Evolutionary conservation across 2,329 filamentous ascomycete species (phyloP), one percentile per base, ranked within the genome.

Genomic region (Didymella lethalis): DNA sequence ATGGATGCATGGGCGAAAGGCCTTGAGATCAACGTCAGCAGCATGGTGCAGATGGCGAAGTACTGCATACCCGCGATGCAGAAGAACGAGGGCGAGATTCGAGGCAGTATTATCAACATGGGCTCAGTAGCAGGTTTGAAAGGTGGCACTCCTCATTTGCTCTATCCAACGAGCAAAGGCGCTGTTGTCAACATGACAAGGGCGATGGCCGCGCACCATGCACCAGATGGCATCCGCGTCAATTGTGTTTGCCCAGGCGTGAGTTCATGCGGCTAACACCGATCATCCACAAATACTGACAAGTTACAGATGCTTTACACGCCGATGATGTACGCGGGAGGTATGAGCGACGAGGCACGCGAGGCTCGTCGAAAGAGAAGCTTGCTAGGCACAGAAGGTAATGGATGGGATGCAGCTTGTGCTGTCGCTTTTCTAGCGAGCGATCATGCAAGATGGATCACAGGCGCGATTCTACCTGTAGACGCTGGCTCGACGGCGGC

Each of bases 1-100:
- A 83, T 88, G 79, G 80, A 72, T 0, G 78, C 80, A 11, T 90
- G 86, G 85, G 78, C 82, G 0, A 80, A 79, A 49, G 81, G 83
- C 0, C 79, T 90, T 54, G 81, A 87, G 44, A 77, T 89, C 46
- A 90, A 90, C 65, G 85, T 90, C 4, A 82, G 81, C 4, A 87
- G 84, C 64, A 90, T 90, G 87, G 83, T 89, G 29, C 78, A 84
- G 54, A 89, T 90, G 85, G 78, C 79, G 18, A 88, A 88, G 65
- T 83, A 85, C 64, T 82, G 82, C 0, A 83, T 90, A 29, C 87
- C 87, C 0, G 82, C 77, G 3, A 90, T 90, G 87, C 62, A 64
- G 25, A 79, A 78, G 54, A 88, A 88, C 54, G 78, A 82, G 34
- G 67, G 56, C 67, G 76, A 52, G 16, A 72, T 68, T 64, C 77